These are phyloP conservation scores for Taphrina flavorubra DNA, from an alignment of 1,139 yeast species.

Conservation along the genomic window DNA sequence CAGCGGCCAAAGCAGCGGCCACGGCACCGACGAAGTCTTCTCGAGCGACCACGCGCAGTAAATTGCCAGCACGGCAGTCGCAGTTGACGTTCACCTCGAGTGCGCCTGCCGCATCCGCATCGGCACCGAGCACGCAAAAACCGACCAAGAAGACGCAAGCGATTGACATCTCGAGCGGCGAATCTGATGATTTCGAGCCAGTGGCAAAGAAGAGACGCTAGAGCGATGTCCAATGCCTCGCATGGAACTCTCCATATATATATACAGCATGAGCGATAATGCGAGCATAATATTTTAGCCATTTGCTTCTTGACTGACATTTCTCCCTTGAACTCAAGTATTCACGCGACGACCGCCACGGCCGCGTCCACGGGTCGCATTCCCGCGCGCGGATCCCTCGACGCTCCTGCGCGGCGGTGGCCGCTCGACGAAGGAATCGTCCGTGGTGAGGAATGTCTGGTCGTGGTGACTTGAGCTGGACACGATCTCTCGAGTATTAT, in stretches of 20 bases:
- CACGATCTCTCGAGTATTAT: conserved; percentile 2
- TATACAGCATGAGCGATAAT: not conserved
- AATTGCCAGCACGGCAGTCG: conserved; percentile 7
- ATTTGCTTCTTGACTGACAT: no score
- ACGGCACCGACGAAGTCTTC: not conserved
- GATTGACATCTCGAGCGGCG: conserved; percentile 17
- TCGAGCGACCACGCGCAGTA: conserved; percentile 5
- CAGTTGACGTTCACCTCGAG: conserved; percentile 22
- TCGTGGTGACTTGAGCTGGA: conserved; percentile 23
- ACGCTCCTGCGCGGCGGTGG: conserved; percentile 40
- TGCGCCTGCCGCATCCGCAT: not conserved
- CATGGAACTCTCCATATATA: not conserved
- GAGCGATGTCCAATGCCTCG: not conserved
- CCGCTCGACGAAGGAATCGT: conserved; percentile 44
- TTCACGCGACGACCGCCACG: conserved; percentile 25
- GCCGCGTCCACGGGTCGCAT: conserved; percentile 33
- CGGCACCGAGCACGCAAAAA: no score
- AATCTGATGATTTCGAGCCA: conserved; percentile 23
- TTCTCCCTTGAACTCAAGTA: not conserved
- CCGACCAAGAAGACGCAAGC: conserved; percentile 6
- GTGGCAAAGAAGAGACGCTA: conserved; percentile 16
- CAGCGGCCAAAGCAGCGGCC: conserved; percentile 8
- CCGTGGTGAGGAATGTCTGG: conserved; percentile 43
- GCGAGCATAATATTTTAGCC: no score
- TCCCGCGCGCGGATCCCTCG: conserved; percentile 11